These are phyloP conservation scores for Diaporthe capsici DNA, from an alignment of 2,329 filamentous ascomycete species.

Conservation along the genomic window DNA sequence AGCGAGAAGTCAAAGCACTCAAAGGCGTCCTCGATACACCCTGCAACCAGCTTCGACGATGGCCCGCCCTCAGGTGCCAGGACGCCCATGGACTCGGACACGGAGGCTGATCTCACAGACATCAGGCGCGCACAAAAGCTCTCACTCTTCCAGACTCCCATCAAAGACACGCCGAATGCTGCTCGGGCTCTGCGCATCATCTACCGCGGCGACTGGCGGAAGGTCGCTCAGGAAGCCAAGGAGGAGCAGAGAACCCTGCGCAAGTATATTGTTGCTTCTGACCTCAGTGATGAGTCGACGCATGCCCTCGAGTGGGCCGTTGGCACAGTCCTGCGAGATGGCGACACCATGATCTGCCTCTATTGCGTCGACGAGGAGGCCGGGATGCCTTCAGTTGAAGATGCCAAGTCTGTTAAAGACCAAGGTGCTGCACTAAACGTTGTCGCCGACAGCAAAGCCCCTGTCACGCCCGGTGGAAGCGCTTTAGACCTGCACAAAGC, in stretches of 20 bases:
- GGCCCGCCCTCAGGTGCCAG: conserved; percentile 67
- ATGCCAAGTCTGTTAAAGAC: conserved; percentile 81
- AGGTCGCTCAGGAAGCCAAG: conserved; percentile 82
- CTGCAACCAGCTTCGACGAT: conserved; percentile 86
- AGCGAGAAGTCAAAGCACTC: conserved; percentile 66
- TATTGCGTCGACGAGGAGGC: conserved; percentile 94
- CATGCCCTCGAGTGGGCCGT: conserved; percentile 98
- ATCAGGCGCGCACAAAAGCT: conserved; percentile 91
- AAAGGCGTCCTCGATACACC: conserved; percentile 76
- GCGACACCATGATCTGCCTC: conserved; percentile 92
- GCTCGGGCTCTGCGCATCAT: conserved; percentile 91
- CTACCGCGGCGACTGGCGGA: conserved; percentile 86
- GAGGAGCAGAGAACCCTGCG: conserved; percentile 84
- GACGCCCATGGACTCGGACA: conserved; percentile 82
- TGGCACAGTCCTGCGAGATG: conserved; percentile 92
- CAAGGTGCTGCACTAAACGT: conserved; percentile 80
- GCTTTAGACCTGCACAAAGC: conserved; percentile 49
- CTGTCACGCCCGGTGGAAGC: conserved; percentile 47
- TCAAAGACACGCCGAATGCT: conserved; percentile 80
- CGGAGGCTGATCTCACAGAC: conserved; percentile 86
- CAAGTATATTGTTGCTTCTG: conserved; percentile 95
- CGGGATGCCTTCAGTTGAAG: conserved; percentile 73
- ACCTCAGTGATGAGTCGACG: conserved; percentile 92
- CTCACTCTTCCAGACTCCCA: conserved; percentile 82
- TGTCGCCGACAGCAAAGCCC: conserved; percentile 62